Evolutionary conservation across 2,329 filamentous ascomycete genomes (phyloP).

Genomic region (Macrophomina phaseolina): DNA sequence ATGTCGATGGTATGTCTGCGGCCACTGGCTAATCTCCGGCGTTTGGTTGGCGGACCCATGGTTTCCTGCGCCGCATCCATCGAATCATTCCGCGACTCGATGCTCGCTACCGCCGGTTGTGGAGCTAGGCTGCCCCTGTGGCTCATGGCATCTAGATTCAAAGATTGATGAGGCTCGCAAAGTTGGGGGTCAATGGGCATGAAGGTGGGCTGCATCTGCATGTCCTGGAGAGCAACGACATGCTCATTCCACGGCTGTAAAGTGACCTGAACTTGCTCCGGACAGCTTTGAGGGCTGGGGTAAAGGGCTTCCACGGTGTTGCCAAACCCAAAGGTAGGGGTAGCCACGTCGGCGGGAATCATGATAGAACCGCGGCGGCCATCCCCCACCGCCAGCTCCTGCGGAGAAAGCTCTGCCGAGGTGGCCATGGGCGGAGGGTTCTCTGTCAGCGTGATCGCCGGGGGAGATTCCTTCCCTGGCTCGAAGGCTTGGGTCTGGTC

Average conservation of each 20-base stretch:
- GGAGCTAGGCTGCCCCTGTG: not conserved
- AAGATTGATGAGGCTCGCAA: conserved; percentile 3
- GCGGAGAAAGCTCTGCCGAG: conserved; percentile 10
- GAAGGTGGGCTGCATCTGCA: conserved; percentile 8
- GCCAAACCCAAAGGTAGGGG: conserved; percentile 8
- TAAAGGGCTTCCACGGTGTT: conserved; percentile 16
- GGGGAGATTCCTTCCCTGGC: not conserved
- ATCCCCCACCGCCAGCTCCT: not conserved
- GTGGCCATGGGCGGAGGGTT: not conserved
- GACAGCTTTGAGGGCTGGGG: conserved; percentile 23
- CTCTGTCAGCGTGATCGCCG: not conserved
- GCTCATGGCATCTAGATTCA: conserved; percentile 2
- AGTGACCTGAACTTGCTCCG: conserved; percentile 7
- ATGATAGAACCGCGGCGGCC: conserved; percentile 7
- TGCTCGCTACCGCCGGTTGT: not conserved
- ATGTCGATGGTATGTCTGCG: not conserved
- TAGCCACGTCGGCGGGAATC: not conserved
- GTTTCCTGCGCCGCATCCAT: conserved; percentile 2
- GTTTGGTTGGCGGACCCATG: conserved; percentile 19
- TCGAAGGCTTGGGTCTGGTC: conserved; percentile 1
- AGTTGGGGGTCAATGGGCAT: conserved; percentile 27
- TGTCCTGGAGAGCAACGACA: not conserved
- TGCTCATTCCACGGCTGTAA: not conserved
- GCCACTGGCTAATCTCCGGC: conserved; percentile 6
- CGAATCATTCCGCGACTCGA: conserved; percentile 14